Conservation (phyloP, 257 asterid species). For the Pogostemon cablin region DNA sequence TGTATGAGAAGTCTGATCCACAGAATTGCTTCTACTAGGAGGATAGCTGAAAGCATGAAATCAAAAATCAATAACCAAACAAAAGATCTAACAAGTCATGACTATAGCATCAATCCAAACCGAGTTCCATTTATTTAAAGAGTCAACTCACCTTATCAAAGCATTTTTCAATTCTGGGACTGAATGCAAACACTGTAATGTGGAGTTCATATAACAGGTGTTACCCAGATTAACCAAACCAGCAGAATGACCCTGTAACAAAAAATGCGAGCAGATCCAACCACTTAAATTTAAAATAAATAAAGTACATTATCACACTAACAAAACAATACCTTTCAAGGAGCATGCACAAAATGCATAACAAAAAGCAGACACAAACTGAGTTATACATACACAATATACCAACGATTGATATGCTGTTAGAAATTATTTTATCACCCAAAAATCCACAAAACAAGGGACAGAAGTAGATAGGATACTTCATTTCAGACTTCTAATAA, state of each 20-base stretch:
- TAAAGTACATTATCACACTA: constrained; percentile 21
- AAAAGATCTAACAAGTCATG: constrained; percentile 23
- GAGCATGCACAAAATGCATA: constrained; percentile 16
- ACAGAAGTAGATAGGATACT: not conserved
- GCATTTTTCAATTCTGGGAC: constrained; percentile 96
- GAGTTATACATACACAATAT: not conserved
- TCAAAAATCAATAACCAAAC: constrained; percentile 22
- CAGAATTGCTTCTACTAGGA: constrained; percentile 59
- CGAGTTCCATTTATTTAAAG: constrained; percentile 24
- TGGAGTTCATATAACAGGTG: constrained; percentile 99
- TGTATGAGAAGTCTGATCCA: constrained; percentile 86
- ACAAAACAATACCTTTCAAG: constrained; percentile 12
- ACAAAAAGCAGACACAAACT: not conserved
- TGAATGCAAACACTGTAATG: constrained; percentile 92
- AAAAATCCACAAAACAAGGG: constrained; percentile 10
- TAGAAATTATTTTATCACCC: constrained; percentile 19
- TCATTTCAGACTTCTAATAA: constrained; percentile 12
- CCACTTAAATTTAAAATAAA: constrained; percentile 9
- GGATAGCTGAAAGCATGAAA: constrained; percentile 64
- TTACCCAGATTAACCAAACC: constrained; percentile 92
- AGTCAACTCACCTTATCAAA: constrained; percentile 60
- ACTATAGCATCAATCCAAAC: constrained; percentile 4
- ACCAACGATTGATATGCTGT: constrained; percentile 1
- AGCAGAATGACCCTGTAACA: constrained; percentile 90
- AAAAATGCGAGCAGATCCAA: constrained; percentile 31